Conservation (phyloP, 257 asterid genomes). For the Fraxinus anomala region DNA sequence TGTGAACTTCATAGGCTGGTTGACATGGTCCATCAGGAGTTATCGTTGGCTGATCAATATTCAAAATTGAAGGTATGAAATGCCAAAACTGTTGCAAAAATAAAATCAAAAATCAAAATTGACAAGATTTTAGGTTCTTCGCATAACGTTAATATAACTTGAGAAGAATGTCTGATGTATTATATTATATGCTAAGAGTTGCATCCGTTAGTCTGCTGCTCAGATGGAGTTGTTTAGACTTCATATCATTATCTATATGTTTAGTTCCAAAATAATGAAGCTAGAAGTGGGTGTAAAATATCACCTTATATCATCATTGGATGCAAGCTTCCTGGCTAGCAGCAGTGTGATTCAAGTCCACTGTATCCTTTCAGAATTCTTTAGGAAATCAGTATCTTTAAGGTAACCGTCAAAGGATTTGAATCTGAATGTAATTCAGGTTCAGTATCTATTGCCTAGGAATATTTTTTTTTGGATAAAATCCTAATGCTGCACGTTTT, state of each 20-base stretch:
- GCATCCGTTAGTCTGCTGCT: conserved; percentile 4
- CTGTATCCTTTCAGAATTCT: neutral
- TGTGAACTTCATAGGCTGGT: conserved; percentile 60
- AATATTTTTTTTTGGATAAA: neutral
- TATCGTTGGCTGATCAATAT: conserved; percentile 92
- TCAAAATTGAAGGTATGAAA: conserved; percentile 72
- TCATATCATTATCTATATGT: neutral
- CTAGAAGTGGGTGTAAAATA: conserved; percentile 17
- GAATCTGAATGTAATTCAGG: conserved; percentile 6
- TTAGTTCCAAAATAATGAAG: conserved; percentile 5
- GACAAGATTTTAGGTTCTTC: conserved; percentile 9
- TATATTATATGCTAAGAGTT: conserved; percentile 15
- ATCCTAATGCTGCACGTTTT: neutral
- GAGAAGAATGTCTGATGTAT: conserved; percentile 21
- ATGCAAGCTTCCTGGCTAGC: conserved; percentile 15
- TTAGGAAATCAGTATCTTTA: conserved; percentile 15
- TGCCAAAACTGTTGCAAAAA: conserved; percentile 21
- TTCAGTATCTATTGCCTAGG: neutral
- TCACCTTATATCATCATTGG: conserved; percentile 10
- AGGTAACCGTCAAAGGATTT: neutral
- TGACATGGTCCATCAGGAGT: conserved; percentile 88
- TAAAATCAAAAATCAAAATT: neutral
- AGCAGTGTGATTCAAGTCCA: conserved; percentile 3
- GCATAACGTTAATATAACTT: neutral
- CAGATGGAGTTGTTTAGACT: neutral